Conservation (phyloP, 768 basidiomycete genomes). For the Pulveroboletus ravenelii region DNA sequence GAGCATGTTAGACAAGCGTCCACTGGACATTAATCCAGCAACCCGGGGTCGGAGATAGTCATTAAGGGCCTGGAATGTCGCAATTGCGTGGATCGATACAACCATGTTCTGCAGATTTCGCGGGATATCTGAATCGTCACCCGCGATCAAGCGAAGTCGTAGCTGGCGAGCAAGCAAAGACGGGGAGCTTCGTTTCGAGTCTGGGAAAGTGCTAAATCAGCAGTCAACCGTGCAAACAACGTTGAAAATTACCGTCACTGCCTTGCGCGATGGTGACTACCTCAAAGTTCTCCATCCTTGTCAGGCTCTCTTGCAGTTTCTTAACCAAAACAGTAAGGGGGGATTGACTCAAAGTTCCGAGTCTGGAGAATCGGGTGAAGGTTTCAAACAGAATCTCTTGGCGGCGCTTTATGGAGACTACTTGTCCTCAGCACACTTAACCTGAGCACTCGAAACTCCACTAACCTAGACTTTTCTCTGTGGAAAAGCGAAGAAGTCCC, state of each 20-base stretch:
- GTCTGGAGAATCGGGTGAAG: slow-evolving; percentile 56
- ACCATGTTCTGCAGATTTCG: slow-evolving; percentile 84
- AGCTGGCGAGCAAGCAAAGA: slow-evolving; percentile 90
- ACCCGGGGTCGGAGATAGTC: slow-evolving; percentile 93
- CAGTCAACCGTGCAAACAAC: not conserved
- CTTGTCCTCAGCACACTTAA: slow-evolving; percentile 1
- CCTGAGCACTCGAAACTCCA: slow-evolving; percentile 1
- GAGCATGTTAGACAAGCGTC: slow-evolving; percentile 80
- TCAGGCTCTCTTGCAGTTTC: slow-evolving; percentile 92
- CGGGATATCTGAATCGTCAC: slow-evolving; percentile 85
- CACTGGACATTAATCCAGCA: slow-evolving; percentile 58
- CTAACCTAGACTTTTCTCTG: slow-evolving; percentile 47
- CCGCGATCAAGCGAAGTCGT: slow-evolving; percentile 83
- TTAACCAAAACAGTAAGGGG: slow-evolving; percentile 81
- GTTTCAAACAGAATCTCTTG: slow-evolving; percentile 78
- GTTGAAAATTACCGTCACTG: slow-evolving; percentile 55
- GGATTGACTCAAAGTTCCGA: slow-evolving; percentile 42
- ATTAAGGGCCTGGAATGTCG: slow-evolving; percentile 94
- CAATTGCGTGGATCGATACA: slow-evolving; percentile 97
- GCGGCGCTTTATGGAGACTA: slow-evolving; percentile 62
- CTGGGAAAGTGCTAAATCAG: slow-evolving; percentile 33
- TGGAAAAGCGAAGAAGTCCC: slow-evolving; percentile 76
- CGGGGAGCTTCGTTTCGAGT: slow-evolving; percentile 87
- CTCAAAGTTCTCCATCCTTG: slow-evolving; percentile 93
- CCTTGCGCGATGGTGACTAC: slow-evolving; percentile 85